Base-by-base conservation (phyloP, 768 basidiomycete species). In the Inosperma sp. region DNA sequence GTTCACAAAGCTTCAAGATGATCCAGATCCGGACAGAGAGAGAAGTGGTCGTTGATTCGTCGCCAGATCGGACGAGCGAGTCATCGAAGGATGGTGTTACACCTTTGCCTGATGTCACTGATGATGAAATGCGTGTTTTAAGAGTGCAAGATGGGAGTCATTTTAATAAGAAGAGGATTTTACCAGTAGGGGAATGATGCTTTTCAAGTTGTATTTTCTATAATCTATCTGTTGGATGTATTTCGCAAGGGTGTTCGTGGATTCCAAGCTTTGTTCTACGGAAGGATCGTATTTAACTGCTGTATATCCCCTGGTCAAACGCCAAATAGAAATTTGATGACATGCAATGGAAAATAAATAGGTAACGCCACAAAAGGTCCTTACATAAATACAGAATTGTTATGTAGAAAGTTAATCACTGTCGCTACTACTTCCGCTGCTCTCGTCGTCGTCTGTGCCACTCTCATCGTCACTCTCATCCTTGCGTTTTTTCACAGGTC, bases 401-500 rank as follows among this genome's bases (percentile, higher is more conserved):
- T 31, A 37, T 26, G 45, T 23, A 30, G 31, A 19, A 27, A 37
- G 47, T 52, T 54, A 64, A 56, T 65, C 67, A 49, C 66, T 64
- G 54, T 66, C 65, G 41, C 65, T 65, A 37, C 55, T 52, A 51
- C 60, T 68, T 70, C 68, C 77, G 68, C 72, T 74, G 56, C 76
- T 79, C 55, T 79, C 76, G 48, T 71, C 73, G 52, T 71, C 74
- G 34, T 65, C 66, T 23, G 64, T 70, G 45, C 67, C 77, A 56
- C 79, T 81, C 58, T 77, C 76, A 52, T 80, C 79, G 40, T 72
- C 74, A 37, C 74, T 78, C 35, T 76, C 79, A 34, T 79, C 81
- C 25, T 67, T 72, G 17, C 61, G 68, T 62, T 81, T 85, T 78
- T 92, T 96, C 53, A 95, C 91, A 16, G 79, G 58, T 3, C 84